Evolutionary conservation across 2,329 filamentous ascomycete species (phyloP).

Genomic region (Aspergillus sp.): DNA sequence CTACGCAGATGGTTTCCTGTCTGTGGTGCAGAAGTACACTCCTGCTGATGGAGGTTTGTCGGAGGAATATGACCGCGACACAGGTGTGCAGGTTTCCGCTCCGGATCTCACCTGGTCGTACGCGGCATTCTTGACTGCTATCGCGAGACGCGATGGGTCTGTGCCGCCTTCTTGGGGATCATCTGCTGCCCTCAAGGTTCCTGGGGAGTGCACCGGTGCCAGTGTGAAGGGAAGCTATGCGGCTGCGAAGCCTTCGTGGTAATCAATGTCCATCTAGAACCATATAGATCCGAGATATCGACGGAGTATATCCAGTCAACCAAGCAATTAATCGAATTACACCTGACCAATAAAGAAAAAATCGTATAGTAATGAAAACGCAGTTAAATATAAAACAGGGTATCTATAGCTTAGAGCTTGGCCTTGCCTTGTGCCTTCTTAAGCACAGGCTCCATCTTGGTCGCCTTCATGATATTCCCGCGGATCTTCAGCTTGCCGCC

Average conservation of each 20-base stretch:
- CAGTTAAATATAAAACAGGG: slow-evolving; percentile 9
- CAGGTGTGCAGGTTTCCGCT: slow-evolving; percentile 10
- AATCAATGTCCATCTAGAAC: neutral
- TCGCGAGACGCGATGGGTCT: slow-evolving; percentile 8
- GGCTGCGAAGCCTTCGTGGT: slow-evolving; percentile 1
- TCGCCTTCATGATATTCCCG: slow-evolving; percentile 96
- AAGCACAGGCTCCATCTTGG: slow-evolving; percentile 87
- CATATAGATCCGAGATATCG: too few relatives aligned
- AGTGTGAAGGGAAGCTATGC: neutral
- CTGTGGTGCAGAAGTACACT: slow-evolving; percentile 28
- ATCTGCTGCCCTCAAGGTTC: slow-evolving; percentile 1
- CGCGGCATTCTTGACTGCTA: slow-evolving; percentile 13
- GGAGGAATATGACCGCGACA: slow-evolving; percentile 29
- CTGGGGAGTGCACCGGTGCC: neutral
- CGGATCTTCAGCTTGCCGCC: slow-evolving; percentile 97
- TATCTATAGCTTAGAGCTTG: slow-evolving; percentile 62
- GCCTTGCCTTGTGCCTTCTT: slow-evolving; percentile 80
- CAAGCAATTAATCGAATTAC: neutral
- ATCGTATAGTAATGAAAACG: neutral
- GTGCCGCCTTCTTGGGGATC: slow-evolving; percentile 17
- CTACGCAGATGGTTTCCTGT: slow-evolving; percentile 54
- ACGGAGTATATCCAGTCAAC: too few relatives aligned
- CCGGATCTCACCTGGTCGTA: slow-evolving; percentile 17
- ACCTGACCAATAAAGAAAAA: neutral
- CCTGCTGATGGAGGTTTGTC: slow-evolving; percentile 19